Evolutionary conservation across 306 rosid genomes (phyloP), one percentile per base, ranked within the genome.

Genomic region (Casuarina equisetifolia): DNA sequence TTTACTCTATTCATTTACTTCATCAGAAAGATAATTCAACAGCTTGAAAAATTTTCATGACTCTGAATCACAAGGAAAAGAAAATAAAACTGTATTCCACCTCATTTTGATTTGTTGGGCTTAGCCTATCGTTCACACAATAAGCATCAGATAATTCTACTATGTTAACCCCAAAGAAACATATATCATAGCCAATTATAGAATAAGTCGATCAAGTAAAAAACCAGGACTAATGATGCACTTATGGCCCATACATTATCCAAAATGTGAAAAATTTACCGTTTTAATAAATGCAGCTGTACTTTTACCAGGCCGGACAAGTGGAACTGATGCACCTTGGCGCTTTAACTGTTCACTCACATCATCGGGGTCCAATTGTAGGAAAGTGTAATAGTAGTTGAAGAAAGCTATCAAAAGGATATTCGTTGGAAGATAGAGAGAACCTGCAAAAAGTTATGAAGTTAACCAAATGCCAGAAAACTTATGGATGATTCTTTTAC

Each of bases 331-430:
- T 77, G 98, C 98, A 82, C 97, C 98, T 89, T 92, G 97, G 19
- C 96, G 97, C 78, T 92, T 95, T 90, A 92, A 87, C 79, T 90
- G 97, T 84, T 94, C 98, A 72, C 98, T 90, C 74, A 92, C 87
- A 83, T 95, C 98, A 80, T 95, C 97, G 48, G 97, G 95, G 79
- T 94, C 98, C 88, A 94, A 82, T 87, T 92, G 97, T 20, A 92
- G 92, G 89, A 94, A 94, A 68, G 98, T 94, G 90, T 94, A 94
- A 83, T 94, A 92, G 81, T 94, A 94, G 85, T 94, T 94, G 97
- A 94, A 94, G 93, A 94, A 94, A 77, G 92, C 98, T 70, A 92
- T 92, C 72, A 94, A 78, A 72, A 94, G 85, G 85, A 94, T 89
- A 91, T 92, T 94, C 69, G 93, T 86, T 7, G 95, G 97, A 73